Conservation (phyloP, 1,284 basidiomycete species). For the Phaffia rhodozyma region DNA sequence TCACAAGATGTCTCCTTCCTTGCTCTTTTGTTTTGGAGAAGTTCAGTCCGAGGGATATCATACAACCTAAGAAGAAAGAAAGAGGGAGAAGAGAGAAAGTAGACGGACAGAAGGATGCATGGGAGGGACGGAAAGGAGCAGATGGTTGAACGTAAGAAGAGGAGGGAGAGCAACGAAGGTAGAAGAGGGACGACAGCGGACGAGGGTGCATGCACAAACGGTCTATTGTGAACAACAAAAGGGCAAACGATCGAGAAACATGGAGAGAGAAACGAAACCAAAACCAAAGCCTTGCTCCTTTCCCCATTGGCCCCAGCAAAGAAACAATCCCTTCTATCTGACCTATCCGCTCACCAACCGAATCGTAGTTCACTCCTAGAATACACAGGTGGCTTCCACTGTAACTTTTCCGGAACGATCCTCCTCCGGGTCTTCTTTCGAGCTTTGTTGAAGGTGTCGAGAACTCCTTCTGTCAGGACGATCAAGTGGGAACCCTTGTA, state of each 20-base stretch:
- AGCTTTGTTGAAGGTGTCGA: conserved; percentile 80
- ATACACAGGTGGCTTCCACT: conserved; percentile 90
- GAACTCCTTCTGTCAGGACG: conserved; percentile 76
- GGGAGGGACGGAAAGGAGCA: neutral
- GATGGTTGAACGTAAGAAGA: neutral
- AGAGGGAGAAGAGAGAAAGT: neutral
- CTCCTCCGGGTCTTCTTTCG: conserved; percentile 64
- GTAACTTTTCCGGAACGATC: conserved; percentile 66
- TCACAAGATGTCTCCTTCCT: neutral
- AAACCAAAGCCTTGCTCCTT: too few relatives aligned
- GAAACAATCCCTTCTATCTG: too few relatives aligned
- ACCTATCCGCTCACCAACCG: conserved; percentile 48
- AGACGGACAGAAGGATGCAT: neutral
- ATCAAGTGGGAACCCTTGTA: conserved; percentile 93
- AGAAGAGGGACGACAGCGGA: neutral
- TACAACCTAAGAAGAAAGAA: neutral
- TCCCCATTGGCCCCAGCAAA: too few relatives aligned
- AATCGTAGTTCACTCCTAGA: conserved; percentile 80
- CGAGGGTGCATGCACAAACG: neutral
- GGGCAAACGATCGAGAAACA: too few relatives aligned
- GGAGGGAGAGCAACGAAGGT: neutral
- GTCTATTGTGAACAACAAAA: neutral
- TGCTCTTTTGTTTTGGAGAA: neutral
- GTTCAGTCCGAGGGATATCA: neutral
- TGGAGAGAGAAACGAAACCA: too few relatives aligned